Evolutionary conservation across 345 rosid genomes (phyloP).

Genomic region (Pistacia atlantica): DNA sequence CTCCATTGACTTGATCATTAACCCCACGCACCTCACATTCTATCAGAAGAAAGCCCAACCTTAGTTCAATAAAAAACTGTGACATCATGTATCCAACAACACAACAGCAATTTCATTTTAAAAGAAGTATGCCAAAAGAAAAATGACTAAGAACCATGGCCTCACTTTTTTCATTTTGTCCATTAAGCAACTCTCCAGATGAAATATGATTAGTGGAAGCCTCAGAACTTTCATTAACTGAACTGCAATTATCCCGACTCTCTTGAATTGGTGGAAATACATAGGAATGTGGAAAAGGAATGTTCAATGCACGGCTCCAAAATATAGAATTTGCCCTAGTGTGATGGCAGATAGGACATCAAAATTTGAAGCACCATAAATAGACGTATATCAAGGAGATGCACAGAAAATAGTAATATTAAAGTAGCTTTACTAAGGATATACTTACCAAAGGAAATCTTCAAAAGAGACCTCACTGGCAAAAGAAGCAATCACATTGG

Average conservation of each 20-base stretch:
- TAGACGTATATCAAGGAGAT: constrained; percentile 1
- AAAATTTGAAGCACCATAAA: constrained; percentile 9
- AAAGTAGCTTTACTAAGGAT: constrained; percentile 9
- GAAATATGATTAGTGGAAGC: constrained; percentile 23
- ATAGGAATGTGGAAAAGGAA: constrained; percentile 84
- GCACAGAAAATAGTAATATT: background rate
- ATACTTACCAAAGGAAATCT: constrained; percentile 81
- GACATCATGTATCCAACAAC: constrained; percentile 11
- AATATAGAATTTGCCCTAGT: constrained; percentile 92
- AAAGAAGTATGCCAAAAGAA: background rate
- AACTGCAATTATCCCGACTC: constrained; percentile 23
- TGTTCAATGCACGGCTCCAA: constrained; percentile 94
- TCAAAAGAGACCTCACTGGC: constrained; percentile 76
- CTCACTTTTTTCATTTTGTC: constrained; percentile 40
- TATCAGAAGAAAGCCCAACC: constrained; percentile 25
- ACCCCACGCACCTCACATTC: constrained; percentile 28
- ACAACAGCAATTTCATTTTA: background rate
- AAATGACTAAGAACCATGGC: constrained; percentile 17
- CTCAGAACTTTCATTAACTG: constrained; percentile 17
- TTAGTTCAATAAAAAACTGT: constrained; percentile 21
- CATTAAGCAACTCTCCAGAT: constrained; percentile 18
- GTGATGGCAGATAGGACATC: constrained; percentile 23
- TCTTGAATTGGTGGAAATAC: constrained; percentile 75
- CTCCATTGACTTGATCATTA: constrained; percentile 34
- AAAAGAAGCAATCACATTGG: constrained; percentile 24